phyloP scores from a whole-genome alignment of 768 basidiomycete genomes.

The Mycena galopus region DNA sequence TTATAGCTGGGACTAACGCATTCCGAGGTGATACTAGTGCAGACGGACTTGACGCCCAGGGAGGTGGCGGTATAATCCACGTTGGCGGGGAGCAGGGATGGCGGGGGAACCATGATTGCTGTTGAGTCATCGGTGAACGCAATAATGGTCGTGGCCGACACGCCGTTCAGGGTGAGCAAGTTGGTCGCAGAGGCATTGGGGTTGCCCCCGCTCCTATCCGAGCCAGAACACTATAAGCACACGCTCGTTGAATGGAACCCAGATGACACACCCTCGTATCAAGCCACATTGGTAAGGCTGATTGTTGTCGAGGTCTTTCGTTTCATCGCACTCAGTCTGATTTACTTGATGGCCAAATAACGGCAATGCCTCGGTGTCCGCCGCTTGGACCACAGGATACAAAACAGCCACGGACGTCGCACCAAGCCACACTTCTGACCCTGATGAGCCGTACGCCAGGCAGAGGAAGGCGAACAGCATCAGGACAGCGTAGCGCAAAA shows the following conservation, averaged over 20 bases:
- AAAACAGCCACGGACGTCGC: background rate
- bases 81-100: background rate
- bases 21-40: conserved; percentile 9
- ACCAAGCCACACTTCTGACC: background rate
- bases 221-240: background rate
- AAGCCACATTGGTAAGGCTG: conserved; percentile 24
- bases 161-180: conserved; percentile 7
- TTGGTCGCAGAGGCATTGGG: background rate
- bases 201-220: conserved; percentile 11
- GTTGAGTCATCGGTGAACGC: conserved; percentile 22
- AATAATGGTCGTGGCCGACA: background rate
- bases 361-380: background rate
- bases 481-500: conserved; percentile 10
- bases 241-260: background rate
- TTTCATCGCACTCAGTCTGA: conserved; percentile 6
- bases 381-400: background rate
- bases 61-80: background rate
- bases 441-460: background rate
- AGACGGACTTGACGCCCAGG: background rate
- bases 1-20: background rate
- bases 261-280: conserved; percentile 2
- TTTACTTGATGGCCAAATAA: background rate
- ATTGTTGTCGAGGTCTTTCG: background rate
- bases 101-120: conserved; percentile 25
- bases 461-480: conserved; percentile 7